phyloP scores from a whole-genome alignment of 495 filamentous ascomycete genomes.

The Neurospora sp. region DNA sequence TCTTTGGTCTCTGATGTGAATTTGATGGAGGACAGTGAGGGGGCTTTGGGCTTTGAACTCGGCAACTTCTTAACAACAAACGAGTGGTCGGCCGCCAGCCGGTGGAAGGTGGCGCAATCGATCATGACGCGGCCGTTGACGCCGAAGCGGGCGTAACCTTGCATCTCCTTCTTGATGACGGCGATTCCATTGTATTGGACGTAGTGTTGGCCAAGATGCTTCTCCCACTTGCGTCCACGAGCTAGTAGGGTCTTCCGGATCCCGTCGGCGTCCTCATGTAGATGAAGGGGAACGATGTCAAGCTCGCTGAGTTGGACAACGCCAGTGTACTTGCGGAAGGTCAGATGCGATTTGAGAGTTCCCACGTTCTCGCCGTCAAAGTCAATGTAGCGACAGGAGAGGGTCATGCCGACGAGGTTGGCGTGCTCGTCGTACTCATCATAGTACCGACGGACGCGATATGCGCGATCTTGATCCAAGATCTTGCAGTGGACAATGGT shows the following conservation, averaged over 20 bases:
- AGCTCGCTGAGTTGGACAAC: slow-evolving; percentile 18
- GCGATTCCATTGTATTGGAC: slow-evolving; percentile 21
- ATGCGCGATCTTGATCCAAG: slow-evolving; percentile 20
- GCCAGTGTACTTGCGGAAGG: slow-evolving; percentile 19
- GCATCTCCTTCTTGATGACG: slow-evolving; percentile 11
- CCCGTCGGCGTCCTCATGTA: slow-evolving; percentile 13
- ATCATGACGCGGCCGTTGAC: slow-evolving; percentile 28
- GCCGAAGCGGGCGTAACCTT: slow-evolving; percentile 16
- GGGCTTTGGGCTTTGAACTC: background rate
- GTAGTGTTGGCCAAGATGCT: slow-evolving; percentile 20
- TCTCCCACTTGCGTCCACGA: slow-evolving; percentile 26
- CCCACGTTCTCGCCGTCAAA: slow-evolving; percentile 27
- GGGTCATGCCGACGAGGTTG: background rate
- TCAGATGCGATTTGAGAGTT: slow-evolving; percentile 8
- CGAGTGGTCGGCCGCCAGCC: slow-evolving; percentile 14
- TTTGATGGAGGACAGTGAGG: background rate
- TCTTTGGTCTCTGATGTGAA: slow-evolving; percentile 2
- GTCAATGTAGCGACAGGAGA: slow-evolving; percentile 16
- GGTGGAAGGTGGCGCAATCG: slow-evolving; percentile 25
- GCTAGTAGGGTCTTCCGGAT: slow-evolving; percentile 13
- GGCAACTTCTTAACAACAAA: slow-evolving; percentile 10
- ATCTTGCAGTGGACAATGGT: slow-evolving; percentile 18
- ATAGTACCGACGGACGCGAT: slow-evolving; percentile 9
- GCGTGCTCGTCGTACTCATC: slow-evolving; percentile 11
- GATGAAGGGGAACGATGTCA: slow-evolving; percentile 15